Conservation (phyloP, 139 green algal species). For the Tetraselmis chui region DNA sequence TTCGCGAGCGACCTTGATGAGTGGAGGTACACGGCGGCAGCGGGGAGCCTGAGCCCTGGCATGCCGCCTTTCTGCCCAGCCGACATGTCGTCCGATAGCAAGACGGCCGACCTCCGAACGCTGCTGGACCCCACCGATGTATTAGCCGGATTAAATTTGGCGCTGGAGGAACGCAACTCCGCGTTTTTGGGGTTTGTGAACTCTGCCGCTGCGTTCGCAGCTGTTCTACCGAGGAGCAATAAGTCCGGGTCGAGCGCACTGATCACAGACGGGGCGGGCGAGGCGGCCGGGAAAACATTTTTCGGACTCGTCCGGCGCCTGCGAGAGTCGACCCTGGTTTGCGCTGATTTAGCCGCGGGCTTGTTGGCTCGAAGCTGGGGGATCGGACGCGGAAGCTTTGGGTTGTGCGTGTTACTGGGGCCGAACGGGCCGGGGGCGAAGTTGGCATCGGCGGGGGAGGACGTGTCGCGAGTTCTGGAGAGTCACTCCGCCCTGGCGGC, state of each 20-base stretch:
- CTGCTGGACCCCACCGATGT: not conserved
- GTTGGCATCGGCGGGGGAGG: not conserved
- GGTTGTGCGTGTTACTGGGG: not conserved
- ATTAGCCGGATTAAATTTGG: not conserved
- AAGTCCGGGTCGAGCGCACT: no score
- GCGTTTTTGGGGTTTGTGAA: not conserved
- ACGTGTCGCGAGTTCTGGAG: not conserved
- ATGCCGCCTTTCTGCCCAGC: not conserved
- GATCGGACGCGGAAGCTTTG: not conserved
- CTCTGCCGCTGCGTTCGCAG: not conserved
- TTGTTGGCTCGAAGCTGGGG: not conserved
- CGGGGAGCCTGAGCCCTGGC: not conserved
- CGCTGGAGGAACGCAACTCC: not conserved
- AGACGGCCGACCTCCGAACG: not conserved
- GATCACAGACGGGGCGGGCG: not conserved
- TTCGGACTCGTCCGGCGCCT: not conserved
- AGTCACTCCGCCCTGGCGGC: not conserved
- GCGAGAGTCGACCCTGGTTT: not conserved
- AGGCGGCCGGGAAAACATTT: not conserved
- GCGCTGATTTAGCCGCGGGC: not conserved
- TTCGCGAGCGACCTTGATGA: not conserved
- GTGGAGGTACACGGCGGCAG: not conserved
- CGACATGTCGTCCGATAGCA: no score
- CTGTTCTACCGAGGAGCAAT: not conserved
- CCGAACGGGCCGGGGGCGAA: not conserved